Base-by-base conservation (phyloP, 192 early-diverging fungal genomes). In the Gonapodya sp. region DNA sequence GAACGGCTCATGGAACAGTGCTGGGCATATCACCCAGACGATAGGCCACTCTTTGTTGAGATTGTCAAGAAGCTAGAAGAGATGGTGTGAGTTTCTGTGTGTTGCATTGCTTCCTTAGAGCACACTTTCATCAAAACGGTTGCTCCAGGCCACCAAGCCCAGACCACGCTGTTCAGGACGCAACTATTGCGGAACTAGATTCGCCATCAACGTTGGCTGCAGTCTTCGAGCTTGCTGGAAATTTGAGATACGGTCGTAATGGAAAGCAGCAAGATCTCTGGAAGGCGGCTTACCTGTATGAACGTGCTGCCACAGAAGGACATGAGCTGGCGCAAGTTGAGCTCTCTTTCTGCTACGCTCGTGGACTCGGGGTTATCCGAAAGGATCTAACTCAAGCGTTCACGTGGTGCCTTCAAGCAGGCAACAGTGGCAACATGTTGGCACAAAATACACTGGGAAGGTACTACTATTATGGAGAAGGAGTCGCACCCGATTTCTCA, bases 281-380 rank as follows among this genome's bases (percentile, higher is more conserved):
- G 24, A 64, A 64, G 46, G 46, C 46, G 8, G 8, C 24, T 24
- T 24, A 64, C 8, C 46, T 64, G 46, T 64, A 64, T 24, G 24
- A 64, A 24, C 46, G 46, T 64, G 89, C 89, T 0, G 89, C 88
- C 18, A 34, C 73, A 30, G 78, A 79, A 36, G 90, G 90, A 36
- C 86, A 89, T 81, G 85, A 86, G 0, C 86, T 87, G 81, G 90
- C 87, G 8, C 85, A 88, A 80, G 88, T 87, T 83, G 89, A 89
- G 77, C 81, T 89, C 16, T 88, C 83, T 34, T 84, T 88, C 34
- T 90, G 87, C 83, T 86, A 85, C 81, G 87, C 88, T 79, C 86
- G 89, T 73, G 90, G 88, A 16, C 84, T 88, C 80, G 90, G 90
- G 2, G 82, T 86, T 64, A 8, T 24, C 2, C 34, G 77, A 16